phyloP scores from a whole-genome alignment of 805 yeast genomes.

The Sugiyamaella lignohabitans region DNA sequence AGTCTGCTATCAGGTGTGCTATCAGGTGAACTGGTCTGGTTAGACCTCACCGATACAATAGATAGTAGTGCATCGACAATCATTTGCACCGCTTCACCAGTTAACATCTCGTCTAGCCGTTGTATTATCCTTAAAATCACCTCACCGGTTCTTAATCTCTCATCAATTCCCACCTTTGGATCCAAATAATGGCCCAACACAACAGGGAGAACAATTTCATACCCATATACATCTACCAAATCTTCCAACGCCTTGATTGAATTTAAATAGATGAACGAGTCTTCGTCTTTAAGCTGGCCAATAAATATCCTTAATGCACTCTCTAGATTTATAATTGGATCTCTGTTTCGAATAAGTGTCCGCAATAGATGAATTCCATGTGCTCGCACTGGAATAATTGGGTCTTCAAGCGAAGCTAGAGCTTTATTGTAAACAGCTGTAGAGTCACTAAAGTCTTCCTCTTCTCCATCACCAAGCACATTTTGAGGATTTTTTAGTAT shows the following conservation, averaged over 20 bases:
- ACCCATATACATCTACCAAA: slow-evolving; percentile 43
- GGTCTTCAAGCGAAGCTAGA: slow-evolving; percentile 61
- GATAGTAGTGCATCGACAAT: slow-evolving; percentile 42
- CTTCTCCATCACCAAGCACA: slow-evolving; percentile 14
- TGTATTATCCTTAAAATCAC: slow-evolving; percentile 58
- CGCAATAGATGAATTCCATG: slow-evolving; percentile 70
- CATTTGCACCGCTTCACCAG: slow-evolving; percentile 38
- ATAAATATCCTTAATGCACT: slow-evolving; percentile 58
- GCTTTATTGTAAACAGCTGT: slow-evolving; percentile 45
- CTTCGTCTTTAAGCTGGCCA: slow-evolving; percentile 62
- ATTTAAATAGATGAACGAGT: slow-evolving; percentile 82
- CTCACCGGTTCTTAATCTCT: slow-evolving; percentile 75
- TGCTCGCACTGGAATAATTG: slow-evolving; percentile 76
- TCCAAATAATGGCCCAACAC: slow-evolving; percentile 34
- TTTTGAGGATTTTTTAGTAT: slow-evolving; percentile 12
- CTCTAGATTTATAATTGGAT: slow-evolving; percentile 44
- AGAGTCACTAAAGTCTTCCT: slow-evolving; percentile 3
- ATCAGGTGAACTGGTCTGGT: too few relatives aligned
- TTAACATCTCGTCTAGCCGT: slow-evolving; percentile 41
- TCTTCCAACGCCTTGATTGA: slow-evolving; percentile 71
- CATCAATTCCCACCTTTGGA: slow-evolving; percentile 45
- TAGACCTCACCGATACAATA: slow-evolving; percentile 16
- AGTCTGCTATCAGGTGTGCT: slow-evolving; percentile 63
- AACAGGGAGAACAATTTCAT: slow-evolving; percentile 33
- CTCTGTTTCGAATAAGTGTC: slow-evolving; percentile 43